A percentile compares a stretch with the other conserved stretches of the same genome.
Evolutionary conservation across 1,139 yeast species (phyloP).

Genomic region (Hemisphaericaspora lyxosophila): DNA sequence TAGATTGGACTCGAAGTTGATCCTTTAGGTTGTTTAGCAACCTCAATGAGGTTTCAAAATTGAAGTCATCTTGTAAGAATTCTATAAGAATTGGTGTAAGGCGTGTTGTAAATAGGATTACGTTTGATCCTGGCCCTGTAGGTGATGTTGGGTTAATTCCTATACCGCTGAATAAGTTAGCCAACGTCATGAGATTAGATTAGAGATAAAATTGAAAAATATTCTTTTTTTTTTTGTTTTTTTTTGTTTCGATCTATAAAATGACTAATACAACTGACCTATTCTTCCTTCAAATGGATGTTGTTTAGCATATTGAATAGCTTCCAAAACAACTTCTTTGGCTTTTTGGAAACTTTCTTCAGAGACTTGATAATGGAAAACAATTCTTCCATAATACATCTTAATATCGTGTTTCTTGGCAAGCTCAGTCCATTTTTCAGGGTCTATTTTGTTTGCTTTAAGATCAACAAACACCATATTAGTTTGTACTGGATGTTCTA

Average conservation of each 20-base stretch:
- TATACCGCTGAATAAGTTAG: background rate
- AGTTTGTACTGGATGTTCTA: conserved; percentile 42
- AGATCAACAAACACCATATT: conserved; percentile 45
- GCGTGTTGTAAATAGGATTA: conserved; percentile 9
- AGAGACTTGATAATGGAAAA: conserved; percentile 42
- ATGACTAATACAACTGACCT: conserved; percentile 9
- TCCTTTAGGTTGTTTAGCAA: conserved; percentile 30
- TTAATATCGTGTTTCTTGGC: conserved; percentile 30
- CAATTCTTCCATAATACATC: conserved; percentile 31
- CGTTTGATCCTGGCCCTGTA: background rate
- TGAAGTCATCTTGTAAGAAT: conserved; percentile 32
- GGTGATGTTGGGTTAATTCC: background rate
- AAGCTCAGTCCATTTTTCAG: conserved; percentile 24
- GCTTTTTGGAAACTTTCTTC: conserved; percentile 31
- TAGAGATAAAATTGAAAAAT: background rate
- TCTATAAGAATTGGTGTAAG: conserved; percentile 15
- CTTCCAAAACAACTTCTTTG: conserved; percentile 30
- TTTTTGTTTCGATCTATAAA: conserved; percentile 2
- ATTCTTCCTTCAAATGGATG: conserved; percentile 24
- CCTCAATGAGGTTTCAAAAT: conserved; percentile 35
- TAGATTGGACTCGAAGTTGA: conserved; percentile 33
- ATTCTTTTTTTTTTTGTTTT: conserved; percentile 1
- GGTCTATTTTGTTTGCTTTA: conserved; percentile 31
- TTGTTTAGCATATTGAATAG: conserved; percentile 28
- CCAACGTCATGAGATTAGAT: background rate